Percentiles rank a stretch among this genome's conserved stretches.
Conservation (phyloP, 305 asterid genomes). For the Fraxinus greggii region DNA sequence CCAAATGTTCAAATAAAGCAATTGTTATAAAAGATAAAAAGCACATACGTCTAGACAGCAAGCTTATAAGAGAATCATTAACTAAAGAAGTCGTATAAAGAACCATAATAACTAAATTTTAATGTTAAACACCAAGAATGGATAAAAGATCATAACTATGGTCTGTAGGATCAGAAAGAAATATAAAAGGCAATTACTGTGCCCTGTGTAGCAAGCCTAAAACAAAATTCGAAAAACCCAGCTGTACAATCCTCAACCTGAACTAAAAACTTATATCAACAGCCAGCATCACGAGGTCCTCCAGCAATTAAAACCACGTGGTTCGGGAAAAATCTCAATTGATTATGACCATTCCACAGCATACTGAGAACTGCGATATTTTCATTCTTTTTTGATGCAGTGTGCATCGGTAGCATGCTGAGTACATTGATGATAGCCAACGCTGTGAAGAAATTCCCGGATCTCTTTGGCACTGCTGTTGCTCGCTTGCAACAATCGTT, state of each 20-base stretch:
- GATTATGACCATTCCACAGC: background rate
- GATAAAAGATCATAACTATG: background rate
- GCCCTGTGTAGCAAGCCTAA: background rate
- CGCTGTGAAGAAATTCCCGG: conserved; percentile 54
- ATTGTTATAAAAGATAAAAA: background rate
- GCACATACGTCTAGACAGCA: background rate
- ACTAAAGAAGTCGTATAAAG: background rate
- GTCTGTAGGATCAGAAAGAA: conserved; percentile 24
- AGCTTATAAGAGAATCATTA: conserved; percentile 8
- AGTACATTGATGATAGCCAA: conserved; percentile 79
- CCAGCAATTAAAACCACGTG: background rate
- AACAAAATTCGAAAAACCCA: conserved; percentile 2
- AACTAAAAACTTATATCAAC: background rate
- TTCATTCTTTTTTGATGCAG: conserved; percentile 76
- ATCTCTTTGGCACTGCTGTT: conserved; percentile 82
- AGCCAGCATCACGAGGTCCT: conserved; percentile 18
- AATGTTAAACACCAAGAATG: background rate
- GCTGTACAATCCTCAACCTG: conserved; percentile 7
- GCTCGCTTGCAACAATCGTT: conserved; percentile 86
- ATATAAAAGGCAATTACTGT: conserved; percentile 6
- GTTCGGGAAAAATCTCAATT: background rate
- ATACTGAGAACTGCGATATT: conserved; percentile 1
- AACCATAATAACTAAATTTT: background rate
- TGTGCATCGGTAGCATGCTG: conserved; percentile 90
- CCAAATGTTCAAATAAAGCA: background rate